phyloP scores from a whole-genome alignment of 257 asterid species.

The Dorcoceras hygrometricum region DNA sequence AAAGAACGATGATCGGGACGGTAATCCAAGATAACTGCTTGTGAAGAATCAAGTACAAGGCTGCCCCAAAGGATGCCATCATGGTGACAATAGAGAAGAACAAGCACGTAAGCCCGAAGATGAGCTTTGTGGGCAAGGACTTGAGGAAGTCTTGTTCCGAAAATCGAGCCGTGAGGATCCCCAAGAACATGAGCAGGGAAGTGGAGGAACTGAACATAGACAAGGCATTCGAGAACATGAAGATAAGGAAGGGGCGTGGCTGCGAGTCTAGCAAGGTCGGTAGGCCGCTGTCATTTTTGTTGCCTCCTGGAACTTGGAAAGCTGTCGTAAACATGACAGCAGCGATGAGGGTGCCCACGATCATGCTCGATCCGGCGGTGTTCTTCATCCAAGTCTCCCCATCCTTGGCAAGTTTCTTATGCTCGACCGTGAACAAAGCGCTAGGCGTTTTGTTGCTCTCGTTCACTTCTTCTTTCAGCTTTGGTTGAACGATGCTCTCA shows the following conservation, averaged over 20 bases:
- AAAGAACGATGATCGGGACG: slow-evolving; percentile 17
- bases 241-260: slow-evolving; percentile 20
- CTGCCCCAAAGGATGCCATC: slow-evolving; percentile 30
- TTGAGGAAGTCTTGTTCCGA: slow-evolving; percentile 29
- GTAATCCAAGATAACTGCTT: slow-evolving; percentile 23
- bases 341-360: slow-evolving; percentile 35
- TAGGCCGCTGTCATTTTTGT: slow-evolving; percentile 1
- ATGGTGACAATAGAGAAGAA: slow-evolving; percentile 27
- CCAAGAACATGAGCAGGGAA: slow-evolving; percentile 30
- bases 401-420: slow-evolving; percentile 20
- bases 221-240: slow-evolving; percentile 32
- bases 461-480: slow-evolving; percentile 31
- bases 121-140: slow-evolving; percentile 24
- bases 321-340: slow-evolving; percentile 40
- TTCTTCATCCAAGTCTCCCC: slow-evolving; percentile 37
- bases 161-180: slow-evolving; percentile 31
- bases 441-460: slow-evolving; percentile 29
- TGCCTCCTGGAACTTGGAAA: slow-evolving; percentile 42
- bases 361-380: slow-evolving; percentile 36
- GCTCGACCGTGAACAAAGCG: slow-evolving; percentile 24
- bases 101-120: slow-evolving; percentile 23
- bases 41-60: slow-evolving; percentile 26
- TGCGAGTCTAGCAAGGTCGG: slow-evolving; percentile 24
- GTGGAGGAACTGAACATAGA: slow-evolving; percentile 31
- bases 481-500: slow-evolving; percentile 32